Evolutionary conservation across 116 monocot species (phyloP), one percentile per base, ranked within the genome.

Genomic region (Dioscorea cayenensis): DNA sequence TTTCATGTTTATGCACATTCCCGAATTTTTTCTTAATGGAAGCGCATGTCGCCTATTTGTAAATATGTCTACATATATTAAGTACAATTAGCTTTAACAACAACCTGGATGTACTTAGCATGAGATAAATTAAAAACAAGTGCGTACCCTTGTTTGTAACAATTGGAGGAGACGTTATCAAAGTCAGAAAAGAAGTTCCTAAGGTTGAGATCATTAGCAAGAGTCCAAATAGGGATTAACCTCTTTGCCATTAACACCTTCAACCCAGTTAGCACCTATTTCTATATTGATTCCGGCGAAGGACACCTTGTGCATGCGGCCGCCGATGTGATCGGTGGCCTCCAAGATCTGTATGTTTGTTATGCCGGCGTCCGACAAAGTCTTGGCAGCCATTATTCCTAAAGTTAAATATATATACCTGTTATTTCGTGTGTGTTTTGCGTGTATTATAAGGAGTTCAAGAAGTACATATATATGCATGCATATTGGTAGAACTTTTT

Each of bases 261-360:
- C 82, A 2, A 92, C 89, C 92, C 92, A 92, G 76, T 86, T 92
- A 5, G 92, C 92, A 1, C 92, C 92, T 7, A 59, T 60, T 76
- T 92, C 92, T 4, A 94, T 82, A 20, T 80, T 82, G 36, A 94
- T 0, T 8, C 88, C 94, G 8, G 82, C 90, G 59, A 94, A 90
- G 18, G 83, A 48, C 7, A 36, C 49, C 76, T 94, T 87, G 72
- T 65, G 77, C 4, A 94, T 88, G n/a, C 87, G 85, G 49, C 94
- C 94, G 7, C 94, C 90, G 37, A 94, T 86, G 69, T 65, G 87
- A 51, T 80, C 72, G 9, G 94, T 90, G 13, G 85, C 90, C 78
- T 94, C 94, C 7, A 90, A 76, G 43, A 94, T 84, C 49, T 90
- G 19, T 2, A 90, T 14, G 71, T 90, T 66, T 18, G 49, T 86